phyloP scores from a whole-genome alignment of 208 protist genomes.

The Wallacemonas sp. region DNA sequence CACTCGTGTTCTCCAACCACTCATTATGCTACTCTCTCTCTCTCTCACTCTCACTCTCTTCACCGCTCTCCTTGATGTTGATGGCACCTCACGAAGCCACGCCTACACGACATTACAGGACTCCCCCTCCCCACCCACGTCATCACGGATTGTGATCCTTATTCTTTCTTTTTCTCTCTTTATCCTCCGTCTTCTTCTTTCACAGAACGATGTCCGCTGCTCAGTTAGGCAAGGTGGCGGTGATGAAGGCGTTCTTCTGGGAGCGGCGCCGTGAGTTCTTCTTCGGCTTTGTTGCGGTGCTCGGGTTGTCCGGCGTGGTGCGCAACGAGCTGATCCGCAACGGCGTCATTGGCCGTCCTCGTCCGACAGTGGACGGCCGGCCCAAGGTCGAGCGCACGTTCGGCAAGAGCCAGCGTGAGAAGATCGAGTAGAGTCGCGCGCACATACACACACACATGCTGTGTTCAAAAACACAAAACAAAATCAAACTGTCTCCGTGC shows the following conservation, averaged over 20 bases:
- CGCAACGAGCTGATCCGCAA: conserved; percentile 55
- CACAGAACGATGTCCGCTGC: no score
- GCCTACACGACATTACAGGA: no score
- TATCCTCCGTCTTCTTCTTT: conserved; percentile 16
- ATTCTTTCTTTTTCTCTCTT: conserved; percentile 18
- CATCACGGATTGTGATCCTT: neutral
- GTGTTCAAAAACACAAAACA: conserved; percentile 1
- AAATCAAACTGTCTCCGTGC: no score
- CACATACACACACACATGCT: conserved; percentile 4
- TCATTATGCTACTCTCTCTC: no score
- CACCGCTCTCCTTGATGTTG: no score
- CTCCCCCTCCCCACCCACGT: neutral
- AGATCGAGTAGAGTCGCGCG: conserved; percentile 11
- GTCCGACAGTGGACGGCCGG: conserved; percentile 21
- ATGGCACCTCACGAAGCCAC: no score
- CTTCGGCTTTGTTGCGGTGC: conserved; percentile 55
- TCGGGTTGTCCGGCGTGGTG: conserved; percentile 47
- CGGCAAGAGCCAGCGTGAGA: conserved; percentile 31
- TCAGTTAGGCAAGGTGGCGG: conserved; percentile 10
- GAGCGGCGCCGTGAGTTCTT: conserved; percentile 60
- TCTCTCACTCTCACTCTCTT: no score
- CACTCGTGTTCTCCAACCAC: no score
- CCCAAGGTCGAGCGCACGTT: conserved; percentile 53
- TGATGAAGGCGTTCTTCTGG: conserved; percentile 28
- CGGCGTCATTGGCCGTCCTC: conserved; percentile 40